phyloP scores from a whole-genome alignment of 192 early-diverging fungal genomes.

The Coemansia sp. region DNA sequence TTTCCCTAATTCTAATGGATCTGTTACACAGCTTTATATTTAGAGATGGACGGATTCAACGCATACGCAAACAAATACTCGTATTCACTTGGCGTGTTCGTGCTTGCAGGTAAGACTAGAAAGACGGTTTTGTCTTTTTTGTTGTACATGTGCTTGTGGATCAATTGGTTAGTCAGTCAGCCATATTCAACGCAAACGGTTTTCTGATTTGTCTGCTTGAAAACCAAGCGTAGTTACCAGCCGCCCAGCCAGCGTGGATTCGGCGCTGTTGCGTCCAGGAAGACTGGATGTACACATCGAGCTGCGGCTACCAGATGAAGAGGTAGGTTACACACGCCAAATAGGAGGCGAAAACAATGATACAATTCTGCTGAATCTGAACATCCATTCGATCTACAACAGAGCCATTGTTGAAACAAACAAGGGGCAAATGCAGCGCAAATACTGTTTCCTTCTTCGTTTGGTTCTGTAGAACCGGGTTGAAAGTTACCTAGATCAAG shows the following conservation, averaged over 20 bases:
- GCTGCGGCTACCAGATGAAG: conserved; percentile 62
- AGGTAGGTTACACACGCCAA: conserved; percentile 35
- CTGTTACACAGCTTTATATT: background rate
- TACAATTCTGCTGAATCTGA: background rate
- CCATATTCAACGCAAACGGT: background rate
- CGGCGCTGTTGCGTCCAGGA: conserved; percentile 82
- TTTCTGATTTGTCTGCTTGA: background rate
- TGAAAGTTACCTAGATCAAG: background rate
- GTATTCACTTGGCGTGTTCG: conserved; percentile 60
- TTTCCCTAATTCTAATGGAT: background rate
- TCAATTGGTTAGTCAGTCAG: background rate
- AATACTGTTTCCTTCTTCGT: background rate
- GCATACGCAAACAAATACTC: conserved; percentile 22
- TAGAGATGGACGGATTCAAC: conserved; percentile 57
- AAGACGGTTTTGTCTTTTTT: background rate
- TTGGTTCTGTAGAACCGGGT: background rate
- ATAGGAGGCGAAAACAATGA: background rate
- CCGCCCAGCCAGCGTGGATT: conserved; percentile 71
- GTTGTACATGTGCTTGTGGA: conserved; percentile 2
- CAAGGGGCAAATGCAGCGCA: background rate
- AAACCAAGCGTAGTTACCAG: conserved; percentile 66
- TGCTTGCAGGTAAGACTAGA: conserved; percentile 64
- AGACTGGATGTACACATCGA: conserved; percentile 79
- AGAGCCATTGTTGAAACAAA: background rate
- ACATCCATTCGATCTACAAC: background rate